Evolutionary conservation across 805 yeast genomes (phyloP).

Genomic region (Yamadazyma scolyti): DNA sequence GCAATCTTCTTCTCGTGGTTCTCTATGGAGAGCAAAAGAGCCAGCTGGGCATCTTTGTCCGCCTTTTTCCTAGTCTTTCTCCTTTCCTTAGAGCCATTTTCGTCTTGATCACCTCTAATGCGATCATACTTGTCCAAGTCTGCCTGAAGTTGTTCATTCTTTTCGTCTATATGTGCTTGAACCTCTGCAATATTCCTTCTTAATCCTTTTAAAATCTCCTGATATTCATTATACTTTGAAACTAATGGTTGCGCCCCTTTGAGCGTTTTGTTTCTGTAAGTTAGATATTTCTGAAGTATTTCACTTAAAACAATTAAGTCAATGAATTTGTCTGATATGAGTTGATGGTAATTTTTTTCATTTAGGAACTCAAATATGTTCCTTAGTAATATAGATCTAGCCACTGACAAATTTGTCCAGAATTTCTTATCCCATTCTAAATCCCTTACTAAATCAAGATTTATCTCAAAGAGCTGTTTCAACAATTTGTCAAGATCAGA

Average conservation of each 20-base stretch:
- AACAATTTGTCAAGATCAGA: conserved; percentile 50
- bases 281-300: conserved; percentile 53
- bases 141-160: no score
- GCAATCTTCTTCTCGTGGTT: no score
- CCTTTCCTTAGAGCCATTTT: no score
- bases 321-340: conserved; percentile 69
- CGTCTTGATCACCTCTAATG: conserved; percentile 16
- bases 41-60: no score
- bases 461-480: conserved; percentile 53
- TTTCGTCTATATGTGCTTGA: no score
- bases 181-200: no score
- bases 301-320: conserved; percentile 72
- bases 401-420: conserved; percentile 72
- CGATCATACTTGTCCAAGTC: conserved; percentile 11
- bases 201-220: no score
- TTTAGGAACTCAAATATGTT: conserved; percentile 64
- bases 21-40: no score
- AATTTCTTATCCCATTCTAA: conserved; percentile 60
- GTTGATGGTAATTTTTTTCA: conserved; percentile 46
- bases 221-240: not conserved
- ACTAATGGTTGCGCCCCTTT: not conserved
- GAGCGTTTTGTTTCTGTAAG: conserved; percentile 30
- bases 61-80: no score
- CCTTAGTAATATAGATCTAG: conserved; percentile 68
- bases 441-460: conserved; percentile 59